Percentiles rank a stretch among this genome's conserved stretches.
phyloP scores from a whole-genome alignment of 768 basidiomycete genomes.

The Hericium erinaceus region DNA sequence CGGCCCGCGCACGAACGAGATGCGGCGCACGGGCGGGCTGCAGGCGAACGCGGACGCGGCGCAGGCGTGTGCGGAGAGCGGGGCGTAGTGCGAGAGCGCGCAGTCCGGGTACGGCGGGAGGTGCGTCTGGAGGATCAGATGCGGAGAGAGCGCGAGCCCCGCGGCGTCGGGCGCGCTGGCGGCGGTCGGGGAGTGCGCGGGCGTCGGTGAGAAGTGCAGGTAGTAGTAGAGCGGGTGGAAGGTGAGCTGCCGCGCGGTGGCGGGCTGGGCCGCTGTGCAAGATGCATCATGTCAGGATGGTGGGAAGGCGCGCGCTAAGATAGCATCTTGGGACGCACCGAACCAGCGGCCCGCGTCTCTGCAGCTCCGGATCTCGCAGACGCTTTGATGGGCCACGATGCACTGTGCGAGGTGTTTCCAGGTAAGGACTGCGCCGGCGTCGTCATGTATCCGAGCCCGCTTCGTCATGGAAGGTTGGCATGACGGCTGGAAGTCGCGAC shows the following conservation, averaged over 20 bases:
- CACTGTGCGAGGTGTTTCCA: slow-evolving; percentile 12
- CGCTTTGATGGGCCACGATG: slow-evolving; percentile 8
- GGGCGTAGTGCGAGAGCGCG: slow-evolving; percentile 10
- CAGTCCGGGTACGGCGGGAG: slow-evolving; percentile 14
- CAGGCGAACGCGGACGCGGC: slow-evolving; percentile 11
- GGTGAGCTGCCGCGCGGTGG: slow-evolving; percentile 5
- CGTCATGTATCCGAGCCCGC: not conserved
- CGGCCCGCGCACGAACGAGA: slow-evolving; percentile 8
- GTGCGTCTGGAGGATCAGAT: slow-evolving; percentile 5
- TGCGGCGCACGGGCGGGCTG: slow-evolving; percentile 10
- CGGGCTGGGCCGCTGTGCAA: not conserved
- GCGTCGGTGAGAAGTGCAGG: slow-evolving; percentile 10
- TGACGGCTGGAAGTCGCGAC: slow-evolving; percentile 6
- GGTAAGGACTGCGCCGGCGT: slow-evolving; percentile 4
- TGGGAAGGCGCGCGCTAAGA: not conserved
- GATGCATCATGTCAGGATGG: not conserved
- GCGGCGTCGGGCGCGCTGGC: not conserved
- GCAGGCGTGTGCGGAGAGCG: slow-evolving; percentile 9
- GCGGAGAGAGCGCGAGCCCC: slow-evolving; percentile 7
- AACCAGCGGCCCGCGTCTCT: slow-evolving; percentile 11
- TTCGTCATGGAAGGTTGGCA: too few species aligned
- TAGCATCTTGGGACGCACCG: slow-evolving; percentile 1
- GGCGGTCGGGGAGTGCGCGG: slow-evolving; percentile 7
- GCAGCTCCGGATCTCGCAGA: slow-evolving; percentile 15
- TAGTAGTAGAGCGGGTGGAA: slow-evolving; percentile 15